Conservation (phyloP, 208 protist species). For the Tritrichomonas foetus region DNA sequence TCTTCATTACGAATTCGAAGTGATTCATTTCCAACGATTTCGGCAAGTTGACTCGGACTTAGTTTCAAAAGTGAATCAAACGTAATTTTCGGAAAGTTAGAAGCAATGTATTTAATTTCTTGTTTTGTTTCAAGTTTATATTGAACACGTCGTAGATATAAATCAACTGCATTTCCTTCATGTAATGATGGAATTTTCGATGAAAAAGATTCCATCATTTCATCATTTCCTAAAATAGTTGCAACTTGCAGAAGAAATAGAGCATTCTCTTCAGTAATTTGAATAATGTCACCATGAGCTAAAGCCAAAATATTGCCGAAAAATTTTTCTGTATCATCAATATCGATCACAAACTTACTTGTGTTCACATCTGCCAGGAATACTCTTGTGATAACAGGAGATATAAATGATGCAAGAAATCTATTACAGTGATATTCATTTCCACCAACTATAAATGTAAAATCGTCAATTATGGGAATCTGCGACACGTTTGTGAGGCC, state of each 20-base stretch:
- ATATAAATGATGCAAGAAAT: background rate
- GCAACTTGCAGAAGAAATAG: background rate
- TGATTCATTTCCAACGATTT: background rate
- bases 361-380: background rate
- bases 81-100: background rate
- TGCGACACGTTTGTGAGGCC: too few relatives aligned
- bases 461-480: background rate
- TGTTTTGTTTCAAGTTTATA: background rate
- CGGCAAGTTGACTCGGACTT: background rate
- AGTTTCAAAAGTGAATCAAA: background rate
- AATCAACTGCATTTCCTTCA: background rate
- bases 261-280: background rate
- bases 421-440: background rate
- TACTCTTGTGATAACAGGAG: background rate
- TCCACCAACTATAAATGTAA: background rate
- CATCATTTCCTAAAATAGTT: background rate
- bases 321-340: background rate
- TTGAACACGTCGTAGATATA: background rate
- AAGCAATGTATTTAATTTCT: conserved; percentile 15
- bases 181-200: background rate
- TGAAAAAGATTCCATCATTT: conserved; percentile 17
- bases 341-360: background rate
- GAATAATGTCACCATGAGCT: background rate
- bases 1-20: background rate
- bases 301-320: background rate